Conservation (phyloP, 441 rosid genomes). For the Pelargonium cotyledonis region DNA sequence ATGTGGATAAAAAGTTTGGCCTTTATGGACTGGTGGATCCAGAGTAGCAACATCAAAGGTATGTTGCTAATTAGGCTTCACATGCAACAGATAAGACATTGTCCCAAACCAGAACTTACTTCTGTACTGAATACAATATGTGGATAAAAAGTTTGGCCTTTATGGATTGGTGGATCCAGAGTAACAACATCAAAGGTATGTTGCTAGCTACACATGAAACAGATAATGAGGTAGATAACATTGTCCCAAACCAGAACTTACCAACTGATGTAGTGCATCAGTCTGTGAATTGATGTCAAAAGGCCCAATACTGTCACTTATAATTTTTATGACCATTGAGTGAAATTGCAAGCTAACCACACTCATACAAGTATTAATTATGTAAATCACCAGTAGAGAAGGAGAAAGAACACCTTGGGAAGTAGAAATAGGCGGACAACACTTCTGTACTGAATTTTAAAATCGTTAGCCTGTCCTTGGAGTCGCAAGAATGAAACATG, state of each 20-base stretch:
- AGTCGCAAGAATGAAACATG: constrained; percentile 84
- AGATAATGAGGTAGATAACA: constrained; percentile 1
- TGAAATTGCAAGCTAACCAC: not conserved
- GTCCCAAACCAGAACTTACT: not conserved
- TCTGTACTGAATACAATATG: constrained; percentile 93
- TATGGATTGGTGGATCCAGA: constrained; percentile 92
- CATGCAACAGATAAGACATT: constrained; percentile 16
- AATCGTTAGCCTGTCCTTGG: constrained; percentile 94
- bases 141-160: constrained; percentile 92
- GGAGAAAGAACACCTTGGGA: constrained; percentile 54
- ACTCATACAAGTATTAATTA: not conserved
- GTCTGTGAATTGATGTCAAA: too few species aligned
- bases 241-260: not conserved
- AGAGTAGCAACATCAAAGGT: constrained; percentile 84
- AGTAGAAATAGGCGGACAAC: constrained; percentile 92
- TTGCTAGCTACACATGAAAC: constrained; percentile 63
- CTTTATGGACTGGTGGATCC: constrained; percentile 95
- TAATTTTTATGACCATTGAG: too few species aligned
- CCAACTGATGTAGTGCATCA: too few species aligned
- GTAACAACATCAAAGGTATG: constrained; percentile 86
- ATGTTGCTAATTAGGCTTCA: constrained; percentile 88
- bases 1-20: constrained; percentile 91
- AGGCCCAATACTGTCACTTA: too few species aligned
- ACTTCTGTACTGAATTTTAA: constrained; percentile 96
- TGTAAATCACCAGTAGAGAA: not conserved